These are phyloP conservation scores for Cystofilobasidium bisporidii DNA, from an alignment of 768 basidiomycete genomes.

Conservation along the genomic window DNA sequence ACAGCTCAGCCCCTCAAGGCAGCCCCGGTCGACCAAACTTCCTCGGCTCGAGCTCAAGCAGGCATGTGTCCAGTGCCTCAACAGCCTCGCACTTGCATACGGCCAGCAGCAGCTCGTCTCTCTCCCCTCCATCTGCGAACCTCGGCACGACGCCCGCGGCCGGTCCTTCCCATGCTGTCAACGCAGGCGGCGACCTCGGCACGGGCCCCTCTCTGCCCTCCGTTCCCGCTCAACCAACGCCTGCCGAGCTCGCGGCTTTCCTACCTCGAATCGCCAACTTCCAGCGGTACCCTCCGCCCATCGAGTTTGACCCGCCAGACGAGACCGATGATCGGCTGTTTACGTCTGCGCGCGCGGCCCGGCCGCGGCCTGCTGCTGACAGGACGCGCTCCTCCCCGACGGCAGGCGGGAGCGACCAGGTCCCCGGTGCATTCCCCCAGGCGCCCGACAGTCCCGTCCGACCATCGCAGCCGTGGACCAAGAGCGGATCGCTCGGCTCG, in stretches of 20 bases:
- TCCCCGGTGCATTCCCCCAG: constrained; percentile 8
- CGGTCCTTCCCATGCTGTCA: too few relatives aligned
- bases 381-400: too few relatives aligned
- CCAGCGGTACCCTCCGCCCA: constrained; percentile 1
- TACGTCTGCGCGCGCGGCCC: background rate
- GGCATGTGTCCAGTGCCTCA: too few relatives aligned
- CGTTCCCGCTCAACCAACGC: background rate
- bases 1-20: background rate
- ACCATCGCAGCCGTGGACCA: too few relatives aligned
- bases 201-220: background rate
- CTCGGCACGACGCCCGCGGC: too few relatives aligned
- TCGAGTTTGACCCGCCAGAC: background rate
- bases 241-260: background rate
- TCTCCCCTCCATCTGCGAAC: too few relatives aligned
- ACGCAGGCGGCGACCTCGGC: background rate
- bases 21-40: background rate
- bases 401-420: too few relatives aligned
- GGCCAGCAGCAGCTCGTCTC: background rate
- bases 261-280: constrained; percentile 8
- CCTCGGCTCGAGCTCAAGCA: background rate
- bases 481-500: background rate
- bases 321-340: background rate
- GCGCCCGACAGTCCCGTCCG: background rate
- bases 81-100: background rate
- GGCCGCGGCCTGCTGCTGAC: background rate